Evolutionary conservation across 495 filamentous ascomycete genomes (phyloP).

Genomic region (Aspergillus sparsus): DNA sequence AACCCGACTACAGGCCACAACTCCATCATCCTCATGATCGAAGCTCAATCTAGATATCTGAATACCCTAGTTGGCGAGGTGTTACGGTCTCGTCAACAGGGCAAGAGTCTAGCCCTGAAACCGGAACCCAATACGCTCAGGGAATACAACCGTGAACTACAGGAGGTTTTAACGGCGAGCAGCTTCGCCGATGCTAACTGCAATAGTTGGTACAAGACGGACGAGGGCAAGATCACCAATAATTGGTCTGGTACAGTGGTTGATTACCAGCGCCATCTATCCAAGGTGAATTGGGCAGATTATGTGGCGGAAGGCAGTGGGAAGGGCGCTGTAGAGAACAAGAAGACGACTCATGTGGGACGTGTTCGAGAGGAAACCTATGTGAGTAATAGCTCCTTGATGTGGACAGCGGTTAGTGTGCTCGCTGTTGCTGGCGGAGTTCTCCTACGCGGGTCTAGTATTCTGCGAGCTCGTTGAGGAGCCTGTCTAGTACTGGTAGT

Average conservation of each 20-base stretch:
- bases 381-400: slow-evolving; percentile 10
- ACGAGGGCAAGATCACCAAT: slow-evolving; percentile 55
- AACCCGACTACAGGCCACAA: slow-evolving; percentile 41
- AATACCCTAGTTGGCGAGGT: slow-evolving; percentile 46
- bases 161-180: slow-evolving; percentile 40
- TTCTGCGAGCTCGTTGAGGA: slow-evolving; percentile 11
- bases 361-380: slow-evolving; percentile 34
- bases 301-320: slow-evolving; percentile 46
- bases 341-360: slow-evolving; percentile 38
- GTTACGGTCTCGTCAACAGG: slow-evolving; percentile 36
- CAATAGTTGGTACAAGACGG: slow-evolving; percentile 58
- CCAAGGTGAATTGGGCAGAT: slow-evolving; percentile 49
- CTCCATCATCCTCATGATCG: slow-evolving; percentile 61
- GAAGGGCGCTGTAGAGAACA: slow-evolving; percentile 29
- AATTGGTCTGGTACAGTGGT: slow-evolving; percentile 56
- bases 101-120: slow-evolving; percentile 39
- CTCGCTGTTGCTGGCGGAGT: slow-evolving; percentile 13
- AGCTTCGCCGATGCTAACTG: slow-evolving; percentile 57
- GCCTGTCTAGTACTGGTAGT: neutral
- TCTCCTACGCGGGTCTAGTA: slow-evolving; percentile 2
- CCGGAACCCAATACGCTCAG: slow-evolving; percentile 39
- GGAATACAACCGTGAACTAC: slow-evolving; percentile 49
- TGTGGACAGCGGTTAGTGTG: slow-evolving; percentile 7
- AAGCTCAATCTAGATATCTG: slow-evolving; percentile 56
- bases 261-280: slow-evolving; percentile 50